Evolutionary conservation across 2,329 filamentous ascomycete species (phyloP).

Genomic region (Exophiala phaeomuriformis): DNA sequence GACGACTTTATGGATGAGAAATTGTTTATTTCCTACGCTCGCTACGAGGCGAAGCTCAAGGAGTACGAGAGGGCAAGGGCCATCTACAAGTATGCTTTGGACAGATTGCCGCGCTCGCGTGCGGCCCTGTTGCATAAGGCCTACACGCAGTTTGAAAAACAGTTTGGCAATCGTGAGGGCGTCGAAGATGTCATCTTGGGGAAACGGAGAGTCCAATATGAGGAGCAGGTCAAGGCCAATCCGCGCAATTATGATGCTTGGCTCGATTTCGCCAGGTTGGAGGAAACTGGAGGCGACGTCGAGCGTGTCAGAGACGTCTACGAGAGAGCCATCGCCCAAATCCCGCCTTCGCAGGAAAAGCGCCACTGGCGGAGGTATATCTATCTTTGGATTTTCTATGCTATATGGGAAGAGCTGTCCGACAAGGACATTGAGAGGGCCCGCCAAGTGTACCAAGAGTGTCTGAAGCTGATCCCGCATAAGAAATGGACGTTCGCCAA

Average conservation of each 20-base stretch:
- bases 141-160: slow-evolving; percentile 97
- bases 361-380: slow-evolving; percentile 96
- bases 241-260: slow-evolving; percentile 94
- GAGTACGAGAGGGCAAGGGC: slow-evolving; percentile 89
- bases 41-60: slow-evolving; percentile 88
- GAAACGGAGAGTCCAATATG: slow-evolving; percentile 86
- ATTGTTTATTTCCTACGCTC: slow-evolving; percentile 90
- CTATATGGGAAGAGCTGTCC: slow-evolving; percentile 86
- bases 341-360: slow-evolving; percentile 93
- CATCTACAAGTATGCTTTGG: slow-evolving; percentile 94
- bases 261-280: slow-evolving; percentile 89
- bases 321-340: slow-evolving; percentile 88
- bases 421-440: slow-evolving; percentile 71
- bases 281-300: slow-evolving; percentile 74
- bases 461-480: slow-evolving; percentile 80
- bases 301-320: slow-evolving; percentile 88
- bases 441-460: slow-evolving; percentile 84
- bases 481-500: slow-evolving; percentile 98
- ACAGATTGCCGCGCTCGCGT: slow-evolving; percentile 80
- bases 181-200: slow-evolving; percentile 94
- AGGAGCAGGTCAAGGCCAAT: slow-evolving; percentile 88
- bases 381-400: slow-evolving; percentile 97
- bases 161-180: slow-evolving; percentile 86
- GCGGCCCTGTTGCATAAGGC: slow-evolving; percentile 81
- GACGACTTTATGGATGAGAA: slow-evolving; percentile 96